Base-by-base conservation (phyloP, 345 rosid genomes). In the Melastoma malabathricum region DNA sequence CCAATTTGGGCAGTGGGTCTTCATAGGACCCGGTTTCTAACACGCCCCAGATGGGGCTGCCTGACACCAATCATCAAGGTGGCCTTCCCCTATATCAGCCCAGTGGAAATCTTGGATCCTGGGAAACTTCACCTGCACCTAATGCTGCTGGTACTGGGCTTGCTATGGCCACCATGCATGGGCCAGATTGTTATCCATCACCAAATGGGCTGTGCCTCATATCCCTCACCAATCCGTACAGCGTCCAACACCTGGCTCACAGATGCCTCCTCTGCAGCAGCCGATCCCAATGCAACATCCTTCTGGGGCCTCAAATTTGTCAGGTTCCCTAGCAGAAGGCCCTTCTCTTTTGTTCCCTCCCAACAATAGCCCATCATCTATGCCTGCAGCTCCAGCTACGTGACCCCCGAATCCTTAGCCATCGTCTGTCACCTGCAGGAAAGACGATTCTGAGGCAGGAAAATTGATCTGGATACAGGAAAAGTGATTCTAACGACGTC, bases 131-230 rank as follows among this genome's bases (percentile, higher is more conserved):
- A 39, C 94, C 86, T 55, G 75, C 75, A 6, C 78, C 93, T 56
- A 67, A 60, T 68, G 73, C 75, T 67, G 80, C 70, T 64, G 78
- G 73, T 15, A 64, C 70, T 53, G 82, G 86, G 47, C 79, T 83
- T 63, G 80, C 82, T 16, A 69, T 83, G 76, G 96, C 89, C 16
- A 31, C 25, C 25, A 76, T 86, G 82, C 86, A 83, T 68, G 83
- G 96, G 96, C 96, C 68, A 67, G 89, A 92, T 44, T 90, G 75
- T 70, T 90, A 85, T 78, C 68, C 62, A 13, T 83, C 90, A 10
- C 84, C 90, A 48, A 83, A 69, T 71, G 96, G 86, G 59, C 78
- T 80, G n/a, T n/a, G 63, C 83, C 84, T 13, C 95, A 83, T 55
- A 15, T 86, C 71, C 96, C 72, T 58, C 96, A 90, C 59, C 97